Base-by-base conservation (phyloP, 192 early-diverging fungal genomes). In the Backusella macrospora region DNA sequence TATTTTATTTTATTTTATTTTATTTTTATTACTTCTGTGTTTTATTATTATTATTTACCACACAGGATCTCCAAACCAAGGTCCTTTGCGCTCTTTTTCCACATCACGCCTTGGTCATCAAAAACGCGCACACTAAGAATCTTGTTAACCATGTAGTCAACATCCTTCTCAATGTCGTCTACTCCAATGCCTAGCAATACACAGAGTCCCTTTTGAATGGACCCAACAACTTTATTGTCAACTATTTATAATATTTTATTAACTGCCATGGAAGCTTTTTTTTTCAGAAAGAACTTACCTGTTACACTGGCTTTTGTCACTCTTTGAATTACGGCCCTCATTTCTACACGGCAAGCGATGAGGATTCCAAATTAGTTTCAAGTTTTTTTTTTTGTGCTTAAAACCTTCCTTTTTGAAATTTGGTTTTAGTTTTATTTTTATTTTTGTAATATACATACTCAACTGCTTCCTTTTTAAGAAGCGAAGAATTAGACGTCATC, bases 81-180 rank as follows among this genome's bases (percentile, higher is more conserved):
- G 69, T 96, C 92, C 65, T 89, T 88, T 70, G 94, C 94, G 52
- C 89, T 89, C 72, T 87, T 88, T 73, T 89, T 90, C 96, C 95
- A 98, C 84, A 90, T 88, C 39, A 75, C 76, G 6, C 90, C 89
- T 21, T 79, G 83, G 65, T 90, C 88, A n/a, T 90, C 86, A 72
- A 94, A 99, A 3, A 99, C 83, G 8, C 91, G 88, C 23, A 97
- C 78, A 46, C 78, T 90, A 0, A 93, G 79, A 23, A 99, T 76
- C 82, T 99, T 98, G 18, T 87, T 88, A 1, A 92, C 90, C 86
- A 97, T 91, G 74, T 91, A 96, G 23, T 94, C 93, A 46, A 95
- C 80, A 82, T 98, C 96, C 16, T 89, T 87, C 37, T 80, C 76
- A 0, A 86, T 90, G 68, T 96, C 94, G 62, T 90, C 86, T 4